These are phyloP conservation scores for Trichomonas vaginalis DNA, from an alignment of 208 protist species.

Conservation along the genomic window DNA sequence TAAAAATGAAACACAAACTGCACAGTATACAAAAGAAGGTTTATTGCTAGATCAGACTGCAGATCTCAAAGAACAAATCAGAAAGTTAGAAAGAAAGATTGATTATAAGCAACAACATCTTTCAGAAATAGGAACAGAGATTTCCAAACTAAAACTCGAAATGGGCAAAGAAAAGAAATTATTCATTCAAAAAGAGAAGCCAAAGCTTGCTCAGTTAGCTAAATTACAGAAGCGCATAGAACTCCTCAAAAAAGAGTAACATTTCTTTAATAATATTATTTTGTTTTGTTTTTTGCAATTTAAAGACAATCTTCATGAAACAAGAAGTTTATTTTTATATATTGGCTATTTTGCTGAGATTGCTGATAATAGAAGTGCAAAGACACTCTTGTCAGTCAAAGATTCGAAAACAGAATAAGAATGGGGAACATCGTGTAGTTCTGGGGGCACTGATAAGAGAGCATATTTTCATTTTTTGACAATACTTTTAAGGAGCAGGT, in stretches of 20 bases:
- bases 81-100: not conserved
- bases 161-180: not conserved
- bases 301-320: too few species aligned
- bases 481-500: too few species aligned
- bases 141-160: not conserved
- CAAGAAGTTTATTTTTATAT: too few species aligned
- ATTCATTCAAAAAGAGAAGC: not conserved
- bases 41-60: not conserved
- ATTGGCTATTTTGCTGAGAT: too few species aligned
- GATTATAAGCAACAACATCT: not conserved
- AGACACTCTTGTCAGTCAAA: too few species aligned
- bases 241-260: not conserved
- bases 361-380: too few species aligned
- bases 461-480: too few species aligned
- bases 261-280: too few species aligned
- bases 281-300: too few species aligned
- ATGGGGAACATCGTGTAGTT: too few species aligned
- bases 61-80: not conserved
- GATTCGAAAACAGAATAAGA: too few species aligned
- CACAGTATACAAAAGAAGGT: not conserved
- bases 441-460: too few species aligned
- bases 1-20: not conserved
- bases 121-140: not conserved
- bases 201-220: not conserved
- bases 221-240: not conserved